These are phyloP conservation scores for Apiotrichum domesticum DNA, from an alignment of 1,284 basidiomycete species.

Conservation along the genomic window DNA sequence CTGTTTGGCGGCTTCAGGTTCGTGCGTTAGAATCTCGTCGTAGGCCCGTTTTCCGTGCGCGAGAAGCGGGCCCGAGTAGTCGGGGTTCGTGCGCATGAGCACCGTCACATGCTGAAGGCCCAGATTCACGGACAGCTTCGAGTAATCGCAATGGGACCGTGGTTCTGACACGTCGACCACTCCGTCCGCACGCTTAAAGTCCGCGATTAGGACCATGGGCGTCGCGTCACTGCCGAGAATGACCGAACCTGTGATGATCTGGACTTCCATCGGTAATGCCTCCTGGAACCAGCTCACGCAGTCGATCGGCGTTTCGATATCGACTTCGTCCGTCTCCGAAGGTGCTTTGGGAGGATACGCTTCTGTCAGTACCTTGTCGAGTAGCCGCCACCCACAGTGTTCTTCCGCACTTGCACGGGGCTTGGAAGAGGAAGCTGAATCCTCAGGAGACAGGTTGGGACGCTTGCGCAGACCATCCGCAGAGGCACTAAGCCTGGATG, in stretches of 20 bases:
- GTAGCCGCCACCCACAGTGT: too few species aligned
- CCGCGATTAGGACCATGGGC: slow-evolving; percentile 68
- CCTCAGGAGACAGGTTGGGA: not conserved
- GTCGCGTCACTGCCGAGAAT: slow-evolving; percentile 78
- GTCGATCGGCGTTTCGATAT: not conserved
- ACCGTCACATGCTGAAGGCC: slow-evolving; percentile 62
- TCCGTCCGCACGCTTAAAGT: slow-evolving; percentile 66
- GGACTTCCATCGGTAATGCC: slow-evolving; percentile 70
- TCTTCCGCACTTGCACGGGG: too few species aligned
- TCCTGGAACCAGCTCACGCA: slow-evolving; percentile 54
- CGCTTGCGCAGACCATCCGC: slow-evolving; percentile 3
- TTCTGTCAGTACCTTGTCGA: not conserved
- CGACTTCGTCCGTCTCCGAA: not conserved
- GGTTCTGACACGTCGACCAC: slow-evolving; percentile 71
- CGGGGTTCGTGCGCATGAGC: slow-evolving; percentile 67
- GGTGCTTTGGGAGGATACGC: not conserved
- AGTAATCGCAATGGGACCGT: slow-evolving; percentile 67
- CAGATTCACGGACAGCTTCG: slow-evolving; percentile 69
- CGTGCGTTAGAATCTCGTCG: slow-evolving; percentile 53
- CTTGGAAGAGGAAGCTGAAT: too few species aligned
- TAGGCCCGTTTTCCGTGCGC: slow-evolving; percentile 61
- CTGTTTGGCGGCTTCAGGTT: slow-evolving; percentile 32
- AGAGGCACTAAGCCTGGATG: not conserved
- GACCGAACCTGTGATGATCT: slow-evolving; percentile 66
- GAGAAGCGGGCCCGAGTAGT: slow-evolving; percentile 62